Evolutionary conservation across 2,329 filamentous ascomycete genomes (phyloP).

Genomic region (Lachnellula hyalina): DNA sequence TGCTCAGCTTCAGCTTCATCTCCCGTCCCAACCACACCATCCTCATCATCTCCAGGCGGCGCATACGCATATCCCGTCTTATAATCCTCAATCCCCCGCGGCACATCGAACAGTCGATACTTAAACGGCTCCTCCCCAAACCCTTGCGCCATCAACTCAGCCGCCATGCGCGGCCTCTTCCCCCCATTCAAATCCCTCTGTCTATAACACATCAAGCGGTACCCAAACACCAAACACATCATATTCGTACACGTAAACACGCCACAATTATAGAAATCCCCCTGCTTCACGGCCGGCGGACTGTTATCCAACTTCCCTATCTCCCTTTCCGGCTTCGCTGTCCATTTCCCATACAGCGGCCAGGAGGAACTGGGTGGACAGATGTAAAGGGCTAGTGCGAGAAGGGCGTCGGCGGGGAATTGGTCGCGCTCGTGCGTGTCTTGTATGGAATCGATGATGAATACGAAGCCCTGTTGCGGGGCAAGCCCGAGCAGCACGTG

Average conservation of each 20-base stretch:
- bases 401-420: neutral
- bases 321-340: neutral
- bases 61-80: neutral
- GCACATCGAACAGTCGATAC: slow-evolving; percentile 3
- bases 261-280: slow-evolving; percentile 5
- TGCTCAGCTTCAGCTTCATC: neutral
- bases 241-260: slow-evolving; percentile 2
- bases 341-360: neutral
- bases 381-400: neutral
- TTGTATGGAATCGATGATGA: slow-evolving; percentile 1
- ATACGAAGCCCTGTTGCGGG: slow-evolving; percentile 5
- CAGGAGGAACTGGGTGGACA: neutral
- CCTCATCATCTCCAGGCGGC: too few relatives aligned
- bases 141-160: slow-evolving; percentile 3
- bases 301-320: neutral
- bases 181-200: neutral
- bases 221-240: slow-evolving; percentile 8
- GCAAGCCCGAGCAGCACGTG: neutral
- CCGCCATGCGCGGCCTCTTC: slow-evolving; percentile 2
- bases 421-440: neutral
- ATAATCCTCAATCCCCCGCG: neutral
- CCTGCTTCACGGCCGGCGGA: neutral
- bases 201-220: slow-evolving; percentile 1
- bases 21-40: neutral
- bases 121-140: neutral